phyloP scores from a whole-genome alignment of 202 grass and related monocot genomes.

The Setaria viridis region DNA sequence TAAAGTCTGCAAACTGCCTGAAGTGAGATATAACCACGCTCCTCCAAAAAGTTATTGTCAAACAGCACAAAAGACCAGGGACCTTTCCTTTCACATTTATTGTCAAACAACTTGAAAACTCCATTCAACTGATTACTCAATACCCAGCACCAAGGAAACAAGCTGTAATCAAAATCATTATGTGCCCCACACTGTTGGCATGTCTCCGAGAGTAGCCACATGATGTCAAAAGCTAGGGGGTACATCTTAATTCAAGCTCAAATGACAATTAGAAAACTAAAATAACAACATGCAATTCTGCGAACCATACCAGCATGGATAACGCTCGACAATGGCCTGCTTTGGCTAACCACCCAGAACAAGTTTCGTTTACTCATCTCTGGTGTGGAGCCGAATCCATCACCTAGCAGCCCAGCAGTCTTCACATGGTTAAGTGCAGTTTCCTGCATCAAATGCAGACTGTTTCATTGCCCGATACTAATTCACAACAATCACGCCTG shows the following conservation, averaged over 20 bases:
- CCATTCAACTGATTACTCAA: slow-evolving; percentile 36
- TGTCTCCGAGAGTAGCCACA: slow-evolving; percentile 2
- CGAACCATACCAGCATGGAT: slow-evolving; percentile 83
- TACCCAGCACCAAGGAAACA: not conserved
- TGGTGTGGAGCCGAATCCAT: slow-evolving; percentile 88
- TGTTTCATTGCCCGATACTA: slow-evolving; percentile 7
- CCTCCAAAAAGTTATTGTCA: slow-evolving; percentile 31
- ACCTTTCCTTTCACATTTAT: slow-evolving; percentile 45
- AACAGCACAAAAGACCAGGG: not conserved
- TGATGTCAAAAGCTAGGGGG: not conserved
- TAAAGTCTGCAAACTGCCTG: slow-evolving; percentile 32
- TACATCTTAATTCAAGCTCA: slow-evolving; percentile 22
- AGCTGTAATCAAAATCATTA: not conserved
- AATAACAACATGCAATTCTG: slow-evolving; percentile 1
- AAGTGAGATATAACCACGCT: slow-evolving; percentile 34
- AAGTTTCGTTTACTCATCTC: slow-evolving; percentile 93
- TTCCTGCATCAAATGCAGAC: slow-evolving; percentile 63
- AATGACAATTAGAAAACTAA: not conserved
- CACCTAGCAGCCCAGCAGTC: slow-evolving; percentile 73
- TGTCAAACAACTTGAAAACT: slow-evolving; percentile 39
- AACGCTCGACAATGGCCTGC: slow-evolving; percentile 76
- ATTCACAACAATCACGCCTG: not conserved
- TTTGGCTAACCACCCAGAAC: slow-evolving; percentile 98
- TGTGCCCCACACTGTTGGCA: not conserved
- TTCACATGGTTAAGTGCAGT: slow-evolving; percentile 91